Percentiles rank a stretch among this genome's conserved stretches.
These are phyloP conservation scores for Gnomoniopsis sp. DNA, from an alignment of 2,329 filamentous ascomycete species.

Conservation along the genomic window DNA sequence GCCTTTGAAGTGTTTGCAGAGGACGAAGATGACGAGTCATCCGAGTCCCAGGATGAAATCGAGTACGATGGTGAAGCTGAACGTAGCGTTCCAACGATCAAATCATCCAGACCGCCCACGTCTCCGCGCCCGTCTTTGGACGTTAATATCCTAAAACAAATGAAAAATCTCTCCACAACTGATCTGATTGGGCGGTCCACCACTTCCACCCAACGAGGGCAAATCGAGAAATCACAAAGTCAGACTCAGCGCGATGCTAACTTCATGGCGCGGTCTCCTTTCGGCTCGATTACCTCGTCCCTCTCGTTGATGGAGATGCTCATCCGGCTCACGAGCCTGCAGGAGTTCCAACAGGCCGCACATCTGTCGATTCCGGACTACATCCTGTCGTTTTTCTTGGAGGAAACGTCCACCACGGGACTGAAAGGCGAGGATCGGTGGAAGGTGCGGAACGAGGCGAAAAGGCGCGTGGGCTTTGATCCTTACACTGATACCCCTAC, in stretches of 20 bases:
- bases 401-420: constrained; percentile 53
- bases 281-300: constrained; percentile 51
- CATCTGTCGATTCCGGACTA: constrained; percentile 90
- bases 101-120: constrained; percentile 2
- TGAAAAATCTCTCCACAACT: constrained; percentile 30
- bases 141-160: constrained; percentile 36
- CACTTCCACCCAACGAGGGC: background rate
- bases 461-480: constrained; percentile 51
- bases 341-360: constrained; percentile 87
- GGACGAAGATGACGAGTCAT: constrained; percentile 46
- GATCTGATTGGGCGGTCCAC: constrained; percentile 5
- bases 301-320: constrained; percentile 83
- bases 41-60: constrained; percentile 33
- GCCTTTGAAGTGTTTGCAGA: constrained; percentile 82
- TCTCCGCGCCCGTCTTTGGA: constrained; percentile 31
- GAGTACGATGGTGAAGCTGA: constrained; percentile 25
- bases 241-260: constrained; percentile 22
- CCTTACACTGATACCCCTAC: constrained; percentile 47
- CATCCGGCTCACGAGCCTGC: constrained; percentile 78
- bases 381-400: constrained; percentile 82
- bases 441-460: constrained; percentile 43
- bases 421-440: constrained; percentile 42
- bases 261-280: constrained; percentile 42
- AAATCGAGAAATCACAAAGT: constrained; percentile 1
- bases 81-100: constrained; percentile 22